A percentile compares a stretch with the other conserved stretches of the same genome.
Conservation (phyloP, 495 filamentous ascomycete species). For the Neurospora sp. region DNA sequence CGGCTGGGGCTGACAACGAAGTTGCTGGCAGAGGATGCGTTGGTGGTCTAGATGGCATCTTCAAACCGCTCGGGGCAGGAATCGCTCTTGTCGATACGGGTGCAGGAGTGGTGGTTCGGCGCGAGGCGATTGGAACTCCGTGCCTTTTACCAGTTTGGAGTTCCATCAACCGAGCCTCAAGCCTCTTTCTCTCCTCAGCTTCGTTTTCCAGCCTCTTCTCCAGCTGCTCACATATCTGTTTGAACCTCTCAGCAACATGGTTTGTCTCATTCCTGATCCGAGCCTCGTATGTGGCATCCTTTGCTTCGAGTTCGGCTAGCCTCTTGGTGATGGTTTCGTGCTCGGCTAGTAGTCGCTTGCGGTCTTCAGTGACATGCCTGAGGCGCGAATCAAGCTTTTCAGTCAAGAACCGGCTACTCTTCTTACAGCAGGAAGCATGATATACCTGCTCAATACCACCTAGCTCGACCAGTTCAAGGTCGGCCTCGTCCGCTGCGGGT, state of each 20-base stretch:
- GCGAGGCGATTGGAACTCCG: not conserved
- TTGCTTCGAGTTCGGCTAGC: constrained; percentile 21
- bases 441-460: constrained; percentile 35
- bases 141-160: constrained; percentile 1
- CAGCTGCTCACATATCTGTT: constrained; percentile 15
- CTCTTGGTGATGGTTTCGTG: constrained; percentile 15
- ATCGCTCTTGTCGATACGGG: not conserved
- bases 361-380: constrained; percentile 14
- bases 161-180: constrained; percentile 10
- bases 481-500: constrained; percentile 22
- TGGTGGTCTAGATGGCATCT: constrained; percentile 8
- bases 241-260: constrained; percentile 10
- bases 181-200: constrained; percentile 7
- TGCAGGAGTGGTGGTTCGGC: not conserved
- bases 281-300: constrained; percentile 23
- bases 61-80: constrained; percentile 6
- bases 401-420: constrained; percentile 20
- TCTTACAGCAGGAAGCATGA: constrained; percentile 30
- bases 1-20: not conserved
- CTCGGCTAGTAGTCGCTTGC: constrained; percentile 16
- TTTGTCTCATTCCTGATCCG: constrained; percentile 19
- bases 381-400: constrained; percentile 18
- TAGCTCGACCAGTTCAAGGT: constrained; percentile 23
- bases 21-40: constrained; percentile 4
- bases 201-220: constrained; percentile 23